Base-by-base conservation (phyloP, 768 basidiomycete genomes). In the Suillus paluster region DNA sequence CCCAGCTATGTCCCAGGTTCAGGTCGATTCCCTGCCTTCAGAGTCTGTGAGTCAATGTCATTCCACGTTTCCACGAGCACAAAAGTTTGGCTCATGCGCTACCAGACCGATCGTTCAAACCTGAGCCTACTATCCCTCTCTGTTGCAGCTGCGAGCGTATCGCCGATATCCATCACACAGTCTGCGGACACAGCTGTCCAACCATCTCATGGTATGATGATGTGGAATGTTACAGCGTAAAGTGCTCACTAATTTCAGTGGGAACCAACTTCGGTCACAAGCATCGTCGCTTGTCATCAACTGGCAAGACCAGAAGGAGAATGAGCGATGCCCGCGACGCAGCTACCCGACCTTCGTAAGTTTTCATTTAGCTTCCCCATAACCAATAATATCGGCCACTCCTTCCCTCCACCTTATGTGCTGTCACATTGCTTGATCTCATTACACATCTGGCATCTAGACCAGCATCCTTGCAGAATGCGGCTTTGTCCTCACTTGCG, bases 281-380 rank as follows among this genome's bases (percentile, higher is more conserved):
- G 67, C 89, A 91, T 72, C 86, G 91, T 58, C 81, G 91, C 19
- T 76, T 91, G 21, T 86, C 89, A 19, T 92, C 91, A 0, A 82
- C 86, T 12, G 88, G 90, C 21, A 86, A 90, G 74, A 80, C 84
- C 27, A 85, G 86, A 70, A 82, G 92, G 67, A 80, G 92, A 60
- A 72, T 91, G 65, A 92, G 90, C 73, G 92, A 93, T 73, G 91
- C 91, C 27, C 80, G 89, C 54, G 91, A 92, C 73, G 92, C 92
- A 48, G 88, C 89, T 56, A 80, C 80, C 60, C 81, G 92, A 56
- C 89, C 89, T 57, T 84, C 85, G 90, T 93, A 75, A 80, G 88
- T 89, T 44, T 49, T 46, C 64, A 62, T 60, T 67, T 64, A 58
- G n/a, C 42, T 59, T 44, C 46, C 61, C 60, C 52, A 60, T 56